Percentiles rank a stretch among this genome's conserved stretches.
Conservation (phyloP, 305 asterid genomes). For the Fraxinus paxiana region DNA sequence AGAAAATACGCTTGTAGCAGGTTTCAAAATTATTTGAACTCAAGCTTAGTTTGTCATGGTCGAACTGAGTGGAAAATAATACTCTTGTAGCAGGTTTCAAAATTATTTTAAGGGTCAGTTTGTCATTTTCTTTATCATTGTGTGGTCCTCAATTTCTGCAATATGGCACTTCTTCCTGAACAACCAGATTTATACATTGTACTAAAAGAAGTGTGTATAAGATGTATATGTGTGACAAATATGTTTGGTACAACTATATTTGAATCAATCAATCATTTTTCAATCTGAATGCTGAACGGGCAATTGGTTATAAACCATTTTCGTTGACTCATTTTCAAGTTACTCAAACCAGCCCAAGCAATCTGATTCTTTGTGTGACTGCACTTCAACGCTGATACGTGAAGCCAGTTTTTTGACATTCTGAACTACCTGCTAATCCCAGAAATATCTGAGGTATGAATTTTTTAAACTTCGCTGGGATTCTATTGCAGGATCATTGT, state of each 20-base stretch:
- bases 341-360: neutral
- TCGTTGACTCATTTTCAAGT: neutral
- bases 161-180: neutral
- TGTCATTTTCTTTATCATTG: neutral
- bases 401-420: neutral
- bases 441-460: constrained; percentile 32
- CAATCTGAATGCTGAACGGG: neutral
- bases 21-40: neutral
- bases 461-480: constrained; percentile 13
- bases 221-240: neutral
- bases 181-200: neutral
- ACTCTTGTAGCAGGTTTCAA: neutral
- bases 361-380: neutral
- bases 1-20: neutral
- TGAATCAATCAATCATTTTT: neutral
- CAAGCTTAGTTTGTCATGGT: neutral
- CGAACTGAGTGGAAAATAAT: neutral
- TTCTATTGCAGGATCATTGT: constrained; percentile 65
- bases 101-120: neutral
- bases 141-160: neutral
- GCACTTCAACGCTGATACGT: neutral
- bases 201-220: neutral
- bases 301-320: neutral
- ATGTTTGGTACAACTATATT: neutral
- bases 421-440: neutral